Evolutionary conservation across 2,329 filamentous ascomycete species (phyloP).

Genomic region (Calonectria montana): DNA sequence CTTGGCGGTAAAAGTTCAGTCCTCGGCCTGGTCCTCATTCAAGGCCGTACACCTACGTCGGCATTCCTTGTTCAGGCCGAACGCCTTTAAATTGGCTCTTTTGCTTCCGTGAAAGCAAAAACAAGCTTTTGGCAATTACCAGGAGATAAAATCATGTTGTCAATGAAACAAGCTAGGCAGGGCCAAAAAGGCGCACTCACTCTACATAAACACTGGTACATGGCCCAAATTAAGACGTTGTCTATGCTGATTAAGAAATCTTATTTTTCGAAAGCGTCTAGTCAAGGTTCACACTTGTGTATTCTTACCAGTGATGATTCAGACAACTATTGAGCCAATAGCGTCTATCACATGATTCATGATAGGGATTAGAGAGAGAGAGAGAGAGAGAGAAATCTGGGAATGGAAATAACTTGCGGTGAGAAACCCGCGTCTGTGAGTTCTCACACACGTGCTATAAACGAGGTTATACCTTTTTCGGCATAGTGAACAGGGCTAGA

Average conservation of each 20-base stretch:
- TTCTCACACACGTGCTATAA: not conserved
- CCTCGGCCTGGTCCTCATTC: not conserved
- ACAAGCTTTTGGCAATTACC: not conserved
- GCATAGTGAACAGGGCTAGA: not conserved
- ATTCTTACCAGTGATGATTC: too few species aligned
- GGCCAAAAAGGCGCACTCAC: not conserved
- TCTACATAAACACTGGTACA: not conserved
- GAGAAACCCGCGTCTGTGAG: not conserved
- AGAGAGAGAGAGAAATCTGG: not conserved
- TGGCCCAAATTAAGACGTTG: not conserved
- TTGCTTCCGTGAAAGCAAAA: not conserved
- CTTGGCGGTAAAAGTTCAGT: not conserved
- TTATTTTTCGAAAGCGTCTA: too few species aligned
- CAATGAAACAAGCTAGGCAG: not conserved
- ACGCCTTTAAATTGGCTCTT: not conserved
- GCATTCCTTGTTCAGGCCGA: not conserved
- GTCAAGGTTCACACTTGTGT: too few species aligned
- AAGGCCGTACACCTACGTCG: not conserved
- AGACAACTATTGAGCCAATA: too few species aligned
- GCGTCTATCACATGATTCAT: too few species aligned
- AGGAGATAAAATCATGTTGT: not conserved
- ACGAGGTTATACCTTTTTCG: not conserved
- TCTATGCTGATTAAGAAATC: not conserved
- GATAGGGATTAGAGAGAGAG: too few species aligned
- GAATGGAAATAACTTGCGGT: not conserved